Evolutionary conservation across 2,329 filamentous ascomycete genomes (phyloP).

Genomic region (Penicillium sp.): DNA sequence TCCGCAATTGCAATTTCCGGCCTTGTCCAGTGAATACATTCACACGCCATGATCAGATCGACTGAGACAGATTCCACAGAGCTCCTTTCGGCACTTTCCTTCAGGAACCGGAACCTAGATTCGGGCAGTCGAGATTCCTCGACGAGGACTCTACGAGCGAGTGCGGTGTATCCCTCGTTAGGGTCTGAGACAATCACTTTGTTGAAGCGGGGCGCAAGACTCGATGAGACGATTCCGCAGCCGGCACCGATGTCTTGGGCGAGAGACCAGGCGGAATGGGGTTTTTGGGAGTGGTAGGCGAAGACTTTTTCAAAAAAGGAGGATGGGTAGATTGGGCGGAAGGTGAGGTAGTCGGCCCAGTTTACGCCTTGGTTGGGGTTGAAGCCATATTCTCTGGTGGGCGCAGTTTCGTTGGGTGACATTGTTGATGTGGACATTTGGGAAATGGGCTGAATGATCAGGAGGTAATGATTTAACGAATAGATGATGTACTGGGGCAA

Average conservation of each 20-base stretch:
- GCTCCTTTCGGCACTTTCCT: slow-evolving; percentile 5
- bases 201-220: background rate
- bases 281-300: slow-evolving; percentile 1
- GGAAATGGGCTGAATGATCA: background rate
- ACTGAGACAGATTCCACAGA: background rate
- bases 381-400: slow-evolving; percentile 1
- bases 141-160: slow-evolving; percentile 1
- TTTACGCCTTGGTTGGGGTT: slow-evolving; percentile 3
- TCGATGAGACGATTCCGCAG: slow-evolving; percentile 5
- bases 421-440: background rate
- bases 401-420: background rate
- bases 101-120: slow-evolving; percentile 1
- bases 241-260: slow-evolving; percentile 9
- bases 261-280: background rate
- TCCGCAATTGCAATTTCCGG: slow-evolving; percentile 1
- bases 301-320: slow-evolving; percentile 6
- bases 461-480: background rate
- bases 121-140: background rate
- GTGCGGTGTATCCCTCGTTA: slow-evolving; percentile 4
- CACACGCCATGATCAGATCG: slow-evolving; percentile 5
- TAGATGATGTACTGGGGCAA: background rate
- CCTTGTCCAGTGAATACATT: slow-evolving; percentile 9
- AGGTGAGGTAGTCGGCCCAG: slow-evolving; percentile 8
- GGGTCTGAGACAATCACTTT: slow-evolving; percentile 8
- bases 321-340: slow-evolving; percentile 7